Base-by-base conservation (phyloP, 306 rosid genomes). In the Vigna nakashimae region DNA sequence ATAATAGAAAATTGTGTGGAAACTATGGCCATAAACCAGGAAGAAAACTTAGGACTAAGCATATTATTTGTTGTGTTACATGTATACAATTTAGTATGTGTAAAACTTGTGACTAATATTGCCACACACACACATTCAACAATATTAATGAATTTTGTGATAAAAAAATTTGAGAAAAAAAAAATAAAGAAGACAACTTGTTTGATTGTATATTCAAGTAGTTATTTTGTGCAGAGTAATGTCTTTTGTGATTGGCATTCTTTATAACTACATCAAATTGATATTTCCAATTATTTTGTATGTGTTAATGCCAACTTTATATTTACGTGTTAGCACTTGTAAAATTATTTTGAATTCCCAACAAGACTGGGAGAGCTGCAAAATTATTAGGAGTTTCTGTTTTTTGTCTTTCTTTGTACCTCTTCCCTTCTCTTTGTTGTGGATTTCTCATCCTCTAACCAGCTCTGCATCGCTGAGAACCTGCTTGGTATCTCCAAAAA, bases 111-210 rank as follows among this genome's bases (percentile, higher is more conserved):
- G 15, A 55, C 6, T 22, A 55, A 55, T 36, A 24, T 71, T 22
- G 16, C 34, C 22, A 58, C 5, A 58, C 9, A 18, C 14, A 18
- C 28, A 10, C 28, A 45, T 79, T 59, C 17, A 70, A 70, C 22
- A 59, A 69, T 48, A 34, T 58, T 58, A 75, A 75, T 63, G 48
- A 58, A 32, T 58, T 71, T 59, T 42, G 65, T 70, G 18, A 15
- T 70, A 8, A 48, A 11, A 3, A 48, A 1, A 2, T 24, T 78
- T 59, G 76, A 40, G 42, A n/a, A 28, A 26, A 24, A 24, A 49
- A 59, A 49, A 59, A 36, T 30, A 50, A 17, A 51, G 51, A 32
- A 17, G 17, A 51, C 11, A 52, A 32, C 50, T 49, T 45, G 52
- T 74, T 36, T 59, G 79, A 38, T 74, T n/a, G 59, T 59, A 18